Base-by-base conservation (phyloP, 495 filamentous ascomycete species). In the Tuber indicum region DNA sequence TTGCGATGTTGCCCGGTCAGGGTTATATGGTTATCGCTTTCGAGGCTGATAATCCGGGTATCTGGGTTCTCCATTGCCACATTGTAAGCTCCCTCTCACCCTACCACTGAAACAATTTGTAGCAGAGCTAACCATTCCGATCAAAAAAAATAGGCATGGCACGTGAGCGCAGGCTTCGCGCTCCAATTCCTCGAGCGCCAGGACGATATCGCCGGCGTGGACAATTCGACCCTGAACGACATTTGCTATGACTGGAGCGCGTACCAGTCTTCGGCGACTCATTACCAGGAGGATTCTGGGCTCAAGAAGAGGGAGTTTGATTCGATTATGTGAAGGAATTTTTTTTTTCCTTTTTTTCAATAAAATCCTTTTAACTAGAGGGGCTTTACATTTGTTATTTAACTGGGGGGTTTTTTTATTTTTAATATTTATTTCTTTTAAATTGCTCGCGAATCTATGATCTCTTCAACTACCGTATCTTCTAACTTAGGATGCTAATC, bases 11-110 rank as follows among this genome's bases (percentile, higher is more conserved):
- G 0, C 87, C 87, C 2, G 85, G 83, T 10, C 81, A 77, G 74
- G 89, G 87, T 7, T 84, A 86, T 80, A 75, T 88, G 70, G 84
- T 88, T 17, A 84, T 91, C 3, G 89, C 85, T 16, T 91, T 90
- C 81, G 84, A 88, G 84, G 87, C 87, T 21, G 88, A 90, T 76
- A 90, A 90, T 77, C 88, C 88, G 36, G 83, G 83, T 12, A 74
- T 84, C 45, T 84, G 82, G 82, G 45, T 82, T 44, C 80, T 84
- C 73, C 83, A 84, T 66, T 84, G 83, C 71, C 83, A 84, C 70
- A 84, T 84, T 52, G 83, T 78, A 47, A 76, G 74, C 72, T 17
- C 23, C 19, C 17, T 7, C 58, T 17, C 58, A n/a, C 12, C 26
- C 49, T 36, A 74, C 42, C 46, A 39, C 42, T 62, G 36, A 47